Conservation (phyloP, 768 basidiomycete genomes). For the Rhizopogon rudus region DNA sequence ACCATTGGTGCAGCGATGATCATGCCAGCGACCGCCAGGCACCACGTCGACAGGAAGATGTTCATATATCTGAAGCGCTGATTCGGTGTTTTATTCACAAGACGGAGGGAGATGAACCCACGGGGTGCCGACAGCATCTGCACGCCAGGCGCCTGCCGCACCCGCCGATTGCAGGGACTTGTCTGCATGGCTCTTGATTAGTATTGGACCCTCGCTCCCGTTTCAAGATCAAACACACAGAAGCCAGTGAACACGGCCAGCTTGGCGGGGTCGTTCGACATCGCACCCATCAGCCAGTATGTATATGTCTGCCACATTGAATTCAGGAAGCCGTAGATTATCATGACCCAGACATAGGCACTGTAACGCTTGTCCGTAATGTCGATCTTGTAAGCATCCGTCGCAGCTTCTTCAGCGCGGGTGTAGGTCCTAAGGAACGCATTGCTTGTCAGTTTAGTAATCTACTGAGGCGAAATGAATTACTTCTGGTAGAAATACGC, state of each 20-base stretch:
- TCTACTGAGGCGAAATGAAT: conserved; percentile 8
- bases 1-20: conserved; percentile 66
- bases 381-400: conserved; percentile 43
- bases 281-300: conserved; percentile 76
- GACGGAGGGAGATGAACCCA: conserved; percentile 28
- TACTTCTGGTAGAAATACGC: conserved; percentile 68
- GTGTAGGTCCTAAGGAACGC: conserved; percentile 42
- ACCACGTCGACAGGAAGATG: conserved; percentile 66
- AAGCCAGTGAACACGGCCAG: conserved; percentile 75
- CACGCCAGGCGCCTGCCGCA: conserved; percentile 61
- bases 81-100: neutral
- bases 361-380: conserved; percentile 50
- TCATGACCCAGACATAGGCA: conserved; percentile 51
- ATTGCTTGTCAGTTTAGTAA: neutral
- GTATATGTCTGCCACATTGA: conserved; percentile 76
- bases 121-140: conserved; percentile 58
- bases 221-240: conserved; percentile 41
- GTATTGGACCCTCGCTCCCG: neutral
- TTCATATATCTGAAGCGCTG: conserved; percentile 47
- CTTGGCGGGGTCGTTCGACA: conserved; percentile 73
- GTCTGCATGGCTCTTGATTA: conserved; percentile 27
- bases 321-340: conserved; percentile 66
- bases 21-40: conserved; percentile 53
- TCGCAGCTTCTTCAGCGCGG: conserved; percentile 39
- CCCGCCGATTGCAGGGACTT: conserved; percentile 73